Evolutionary conservation across 163 green algal species (phyloP).

Genomic region (Coccomyxa subellipsoidea): DNA sequence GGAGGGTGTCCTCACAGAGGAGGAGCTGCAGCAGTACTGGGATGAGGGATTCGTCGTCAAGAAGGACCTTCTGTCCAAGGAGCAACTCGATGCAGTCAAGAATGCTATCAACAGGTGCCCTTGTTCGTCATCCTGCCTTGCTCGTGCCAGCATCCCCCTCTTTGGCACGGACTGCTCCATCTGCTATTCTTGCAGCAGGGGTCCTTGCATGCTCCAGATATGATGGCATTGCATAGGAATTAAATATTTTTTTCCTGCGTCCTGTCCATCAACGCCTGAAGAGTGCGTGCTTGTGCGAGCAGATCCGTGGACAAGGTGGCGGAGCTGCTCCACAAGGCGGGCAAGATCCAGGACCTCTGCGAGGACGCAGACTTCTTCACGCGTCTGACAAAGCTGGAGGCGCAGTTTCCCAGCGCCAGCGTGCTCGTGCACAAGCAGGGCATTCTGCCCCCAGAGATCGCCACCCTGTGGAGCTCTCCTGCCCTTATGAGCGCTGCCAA

Average conservation of each 20-base stretch:
- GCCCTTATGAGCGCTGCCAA: slow-evolving; percentile 9
- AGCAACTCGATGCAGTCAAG: background rate
- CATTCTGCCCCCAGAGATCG: slow-evolving; percentile 9
- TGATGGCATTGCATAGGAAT: no score
- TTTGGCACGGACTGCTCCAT: background rate
- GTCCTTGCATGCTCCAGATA: no score
- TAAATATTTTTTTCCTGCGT: no score
- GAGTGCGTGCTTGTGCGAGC: background rate
- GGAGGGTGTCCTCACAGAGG: background rate
- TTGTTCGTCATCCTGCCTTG: background rate
- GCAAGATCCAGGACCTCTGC: slow-evolving; percentile 15
- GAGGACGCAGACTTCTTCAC: slow-evolving; percentile 14
- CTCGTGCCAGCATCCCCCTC: background rate
- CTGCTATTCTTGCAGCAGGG: background rate
- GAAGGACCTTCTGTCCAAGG: background rate
- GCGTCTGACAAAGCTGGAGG: slow-evolving; percentile 9
- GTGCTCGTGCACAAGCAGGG: slow-evolving; percentile 22
- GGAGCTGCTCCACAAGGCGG: slow-evolving; percentile 14
- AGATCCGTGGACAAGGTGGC: slow-evolving; percentile 18
- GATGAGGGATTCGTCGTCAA: slow-evolving; percentile 1
- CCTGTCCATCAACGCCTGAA: background rate
- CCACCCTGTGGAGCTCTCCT: background rate
- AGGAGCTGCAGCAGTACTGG: slow-evolving; percentile 13
- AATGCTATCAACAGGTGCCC: background rate
- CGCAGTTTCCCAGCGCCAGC: slow-evolving; percentile 15